Evolutionary conservation across 768 basidiomycete genomes (phyloP).

Genomic region (Lepiota brunneoincarnata): DNA sequence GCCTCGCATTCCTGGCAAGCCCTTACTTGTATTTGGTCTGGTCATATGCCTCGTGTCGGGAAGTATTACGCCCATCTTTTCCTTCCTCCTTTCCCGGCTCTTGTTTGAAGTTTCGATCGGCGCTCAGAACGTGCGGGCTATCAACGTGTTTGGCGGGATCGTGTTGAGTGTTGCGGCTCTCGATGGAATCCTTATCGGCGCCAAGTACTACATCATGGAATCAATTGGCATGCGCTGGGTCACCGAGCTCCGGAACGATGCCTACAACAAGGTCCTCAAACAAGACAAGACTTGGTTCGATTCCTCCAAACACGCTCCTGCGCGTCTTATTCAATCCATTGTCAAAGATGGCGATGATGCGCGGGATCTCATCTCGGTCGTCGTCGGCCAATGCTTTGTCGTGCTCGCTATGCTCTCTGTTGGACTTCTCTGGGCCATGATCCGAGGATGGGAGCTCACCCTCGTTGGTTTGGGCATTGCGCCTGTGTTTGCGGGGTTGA

Average conservation of each 20-base stretch:
- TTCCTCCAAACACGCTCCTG: constrained; percentile 51
- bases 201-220: constrained; percentile 84
- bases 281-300: constrained; percentile 94
- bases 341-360: constrained; percentile 93
- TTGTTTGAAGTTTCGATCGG: constrained; percentile 74
- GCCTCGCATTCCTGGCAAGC: constrained; percentile 75
- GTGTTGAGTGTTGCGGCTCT: constrained; percentile 69
- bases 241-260: constrained; percentile 52
- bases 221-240: constrained; percentile 73
- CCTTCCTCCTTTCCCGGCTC: constrained; percentile 80
- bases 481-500: constrained; percentile 75
- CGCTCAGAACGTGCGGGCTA: constrained; percentile 55
- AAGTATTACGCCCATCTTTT: constrained; percentile 88
- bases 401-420: constrained; percentile 79
- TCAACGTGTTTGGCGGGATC: constrained; percentile 72
- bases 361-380: constrained; percentile 66
- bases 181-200: constrained; percentile 72
- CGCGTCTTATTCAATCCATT: constrained; percentile 66
- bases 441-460: constrained; percentile 88
- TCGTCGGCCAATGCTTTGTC: constrained; percentile 69
- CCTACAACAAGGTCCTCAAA: constrained; percentile 56
- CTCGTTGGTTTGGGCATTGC: constrained; percentile 86
- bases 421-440: constrained; percentile 88
- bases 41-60: constrained; percentile 70
- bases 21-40: constrained; percentile 67